phyloP scores from a whole-genome alignment of 2,329 filamentous ascomycete genomes.

The Fulvia fulva region DNA sequence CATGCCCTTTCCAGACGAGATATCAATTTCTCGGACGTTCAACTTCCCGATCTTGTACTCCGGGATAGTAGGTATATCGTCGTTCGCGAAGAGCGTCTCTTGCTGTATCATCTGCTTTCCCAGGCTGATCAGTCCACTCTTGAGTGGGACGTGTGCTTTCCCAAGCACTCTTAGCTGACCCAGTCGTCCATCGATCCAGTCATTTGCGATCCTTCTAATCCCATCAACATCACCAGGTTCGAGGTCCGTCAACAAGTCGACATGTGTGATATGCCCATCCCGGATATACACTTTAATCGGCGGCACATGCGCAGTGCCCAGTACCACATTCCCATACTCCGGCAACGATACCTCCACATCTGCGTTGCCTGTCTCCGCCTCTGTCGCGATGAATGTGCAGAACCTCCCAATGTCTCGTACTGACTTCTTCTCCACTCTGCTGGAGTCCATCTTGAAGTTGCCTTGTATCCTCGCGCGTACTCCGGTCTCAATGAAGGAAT shows the following conservation, averaged over 20 bases:
- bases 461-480: slow-evolving; percentile 77
- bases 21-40: slow-evolving; percentile 67
- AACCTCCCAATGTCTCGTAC: slow-evolving; percentile 72
- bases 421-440: slow-evolving; percentile 65
- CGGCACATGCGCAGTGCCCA: slow-evolving; percentile 75
- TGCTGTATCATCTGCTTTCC: slow-evolving; percentile 74
- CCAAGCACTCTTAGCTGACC: slow-evolving; percentile 67
- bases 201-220: slow-evolving; percentile 75
- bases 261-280: slow-evolving; percentile 69
- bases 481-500: slow-evolving; percentile 75
- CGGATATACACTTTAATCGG: slow-evolving; percentile 70
- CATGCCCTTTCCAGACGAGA: slow-evolving; percentile 61
- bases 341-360: slow-evolving; percentile 75
- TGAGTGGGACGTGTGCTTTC: slow-evolving; percentile 68
- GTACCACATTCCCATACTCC: slow-evolving; percentile 70
- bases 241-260: slow-evolving; percentile 77
- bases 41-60: slow-evolving; percentile 77
- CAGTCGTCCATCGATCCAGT: slow-evolving; percentile 80
- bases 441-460: slow-evolving; percentile 74
- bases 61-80: slow-evolving; percentile 71
- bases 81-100: slow-evolving; percentile 68
- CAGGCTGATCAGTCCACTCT: slow-evolving; percentile 73
- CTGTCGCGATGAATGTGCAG: slow-evolving; percentile 73
- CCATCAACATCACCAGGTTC: slow-evolving; percentile 71
- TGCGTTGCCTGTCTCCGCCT: slow-evolving; percentile 70